Percentiles rank a stretch among this genome's conserved stretches.
These are phyloP conservation scores for Annulohypoxylon truncatum DNA, from an alignment of 2,329 filamentous ascomycete genomes.

Conservation along the genomic window DNA sequence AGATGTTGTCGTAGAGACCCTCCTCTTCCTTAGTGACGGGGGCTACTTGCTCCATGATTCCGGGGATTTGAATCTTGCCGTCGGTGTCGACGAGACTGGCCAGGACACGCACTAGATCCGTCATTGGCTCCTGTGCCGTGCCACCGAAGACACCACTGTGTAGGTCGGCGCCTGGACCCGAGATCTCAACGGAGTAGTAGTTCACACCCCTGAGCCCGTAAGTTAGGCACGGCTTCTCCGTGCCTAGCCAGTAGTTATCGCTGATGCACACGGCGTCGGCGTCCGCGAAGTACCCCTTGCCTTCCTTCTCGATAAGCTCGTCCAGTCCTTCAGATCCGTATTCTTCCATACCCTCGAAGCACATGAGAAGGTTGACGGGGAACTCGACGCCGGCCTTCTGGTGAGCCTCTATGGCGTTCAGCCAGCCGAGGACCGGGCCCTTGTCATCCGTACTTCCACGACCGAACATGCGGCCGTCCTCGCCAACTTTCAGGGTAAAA, in stretches of 20 bases:
- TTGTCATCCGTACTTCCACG: slow-evolving; percentile 98
- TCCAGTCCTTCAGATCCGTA: slow-evolving; percentile 97
- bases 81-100: slow-evolving; percentile 86
- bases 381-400: slow-evolving; percentile 94
- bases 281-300: slow-evolving; percentile 94
- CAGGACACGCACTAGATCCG: slow-evolving; percentile 86
- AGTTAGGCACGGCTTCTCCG: slow-evolving; percentile 97
- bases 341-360: slow-evolving; percentile 99
- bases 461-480: slow-evolving; percentile 95
- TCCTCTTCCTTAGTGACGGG: slow-evolving; percentile 88
- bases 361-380: slow-evolving; percentile 98
- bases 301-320: slow-evolving; percentile 91
- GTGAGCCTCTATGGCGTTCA: slow-evolving; percentile 98
- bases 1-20: slow-evolving; percentile 86
- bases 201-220: slow-evolving; percentile 98
- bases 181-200: slow-evolving; percentile 94
- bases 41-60: slow-evolving; percentile 92
- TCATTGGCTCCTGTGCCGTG: slow-evolving; percentile 98
- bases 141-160: slow-evolving; percentile 98
- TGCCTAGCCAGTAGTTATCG: slow-evolving; percentile 99
- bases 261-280: slow-evolving; percentile 97
- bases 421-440: slow-evolving; percentile 94
- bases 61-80: slow-evolving; percentile 94
- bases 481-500: slow-evolving; percentile 87
- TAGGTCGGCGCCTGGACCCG: slow-evolving; percentile 90